phyloP scores from a whole-genome alignment of 1,139 yeast genomes.

The Kodamaea arcana region DNA sequence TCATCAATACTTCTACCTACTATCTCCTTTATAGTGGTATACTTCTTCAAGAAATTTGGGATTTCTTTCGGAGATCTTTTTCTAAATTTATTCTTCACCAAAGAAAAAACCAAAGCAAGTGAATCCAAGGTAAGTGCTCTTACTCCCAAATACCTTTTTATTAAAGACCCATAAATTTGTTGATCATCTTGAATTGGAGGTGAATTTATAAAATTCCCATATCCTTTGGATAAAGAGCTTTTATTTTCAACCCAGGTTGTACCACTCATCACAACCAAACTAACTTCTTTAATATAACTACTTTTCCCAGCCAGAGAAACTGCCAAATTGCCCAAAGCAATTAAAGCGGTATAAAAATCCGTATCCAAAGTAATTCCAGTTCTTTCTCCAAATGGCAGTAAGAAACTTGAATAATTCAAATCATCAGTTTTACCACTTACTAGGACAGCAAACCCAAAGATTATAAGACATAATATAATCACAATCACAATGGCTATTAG shows the following conservation, averaged over 20 bases:
- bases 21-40: constrained; percentile 2
- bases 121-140: constrained; percentile 18
- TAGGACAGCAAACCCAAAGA: constrained; percentile 54
- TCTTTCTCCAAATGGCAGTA: constrained; percentile 19
- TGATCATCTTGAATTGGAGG: constrained; percentile 19
- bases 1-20: constrained; percentile 17
- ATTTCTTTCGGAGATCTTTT: constrained; percentile 10
- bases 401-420: constrained; percentile 46
- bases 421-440: constrained; percentile 51
- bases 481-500: constrained; percentile 52
- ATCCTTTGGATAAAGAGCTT: constrained; percentile 20
- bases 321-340: constrained; percentile 59
- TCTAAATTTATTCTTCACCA: constrained; percentile 11
- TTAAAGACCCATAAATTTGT: constrained; percentile 15
- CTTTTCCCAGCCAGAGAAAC: constrained; percentile 64
- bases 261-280: constrained; percentile 43
- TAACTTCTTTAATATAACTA: constrained; percentile 59
- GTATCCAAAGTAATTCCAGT: constrained; percentile 14
- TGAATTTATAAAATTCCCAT: constrained; percentile 28
- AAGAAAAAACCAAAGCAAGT: constrained; percentile 23
- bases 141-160: constrained; percentile 18
- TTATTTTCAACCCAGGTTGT: constrained; percentile 58
- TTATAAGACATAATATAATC: constrained; percentile 44
- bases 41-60: constrained; percentile 25
- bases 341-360: constrained; percentile 61